Base-by-base conservation (phyloP, 805 yeast genomes). In the Cyberlindnera mrakii region DNA sequence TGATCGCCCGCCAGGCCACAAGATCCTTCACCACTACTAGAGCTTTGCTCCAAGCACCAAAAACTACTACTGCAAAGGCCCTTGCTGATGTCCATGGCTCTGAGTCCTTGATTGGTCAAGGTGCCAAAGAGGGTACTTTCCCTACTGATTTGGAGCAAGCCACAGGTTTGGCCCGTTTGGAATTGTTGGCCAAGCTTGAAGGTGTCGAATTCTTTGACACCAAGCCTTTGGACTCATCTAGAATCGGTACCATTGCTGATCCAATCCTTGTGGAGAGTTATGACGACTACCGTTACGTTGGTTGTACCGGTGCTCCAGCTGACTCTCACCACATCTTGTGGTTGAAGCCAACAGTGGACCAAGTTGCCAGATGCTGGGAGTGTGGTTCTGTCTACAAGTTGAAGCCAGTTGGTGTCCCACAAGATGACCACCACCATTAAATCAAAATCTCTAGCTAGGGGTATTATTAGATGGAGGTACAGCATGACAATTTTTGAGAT, bases 101-200 rank as follows among this genome's bases (percentile, higher is more conserved):
- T 40, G 78, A 75, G 52, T 74, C 88, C 43, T 78, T 91, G 66
- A 78, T 89, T 55, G 96, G 97, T 67, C 80, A 85, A 43, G 98
- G 97, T 78, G 96, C 96, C 53, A 68, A 72, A 54, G 75, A 77
- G 55, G 95, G 91, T 54, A 74, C 82, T 40, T 82, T 93, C 62
- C 97, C 98, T 66, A 80, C 96, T 48, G 96, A 90, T 67, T 64
- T 86, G 54, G 96, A 93, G 61, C 98, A 91, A 74, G 89, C 97
- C 59, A 93, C 99, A 40, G 99, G 99, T 85, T 74, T 91, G 63
- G 98, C 86, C 71, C 89, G 99, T 80, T 76, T 90, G 55, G 99
- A 93, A 77, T 67, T 85, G 57, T 78, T 93, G 60, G 97, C 95
- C 72, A 85, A 88, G 70, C 72, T 86, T 64, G 96, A 90, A 69